Evolutionary conservation across 106 monocot genomes (phyloP).

Genomic region (Xerophyta viscosa): DNA sequence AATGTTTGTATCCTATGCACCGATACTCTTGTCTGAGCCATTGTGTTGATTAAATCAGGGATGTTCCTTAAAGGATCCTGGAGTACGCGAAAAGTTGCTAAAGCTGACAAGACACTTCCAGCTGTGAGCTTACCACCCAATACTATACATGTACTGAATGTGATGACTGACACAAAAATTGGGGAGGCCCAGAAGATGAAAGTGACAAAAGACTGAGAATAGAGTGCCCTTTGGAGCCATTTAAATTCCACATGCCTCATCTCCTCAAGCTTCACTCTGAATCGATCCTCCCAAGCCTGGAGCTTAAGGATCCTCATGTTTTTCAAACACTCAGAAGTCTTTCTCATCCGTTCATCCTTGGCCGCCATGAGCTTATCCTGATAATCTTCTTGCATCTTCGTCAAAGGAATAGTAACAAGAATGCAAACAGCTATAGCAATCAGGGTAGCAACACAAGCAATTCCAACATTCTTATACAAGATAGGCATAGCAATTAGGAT

Average conservation of each 20-base stretch:
- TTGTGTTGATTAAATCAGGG: constrained; percentile 85
- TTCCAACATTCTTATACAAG: constrained; percentile 78
- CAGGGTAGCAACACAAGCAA: constrained; percentile 67
- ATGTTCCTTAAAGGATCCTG: constrained; percentile 95
- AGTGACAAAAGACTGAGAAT: constrained; percentile 77
- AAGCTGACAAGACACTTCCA: constrained; percentile 79
- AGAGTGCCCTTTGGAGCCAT: constrained; percentile 72
- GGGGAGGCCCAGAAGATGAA: constrained; percentile 98
- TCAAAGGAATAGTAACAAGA: constrained; percentile 64
- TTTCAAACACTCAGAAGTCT: constrained; percentile 85
- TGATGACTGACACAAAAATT: constrained; percentile 82
- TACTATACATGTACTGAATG: constrained; percentile 76
- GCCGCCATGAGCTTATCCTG: constrained; percentile 85
- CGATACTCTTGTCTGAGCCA: constrained; percentile 92
- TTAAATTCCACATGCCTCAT: constrained; percentile 76
- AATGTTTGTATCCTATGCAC: constrained; percentile 73
- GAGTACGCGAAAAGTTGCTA: constrained; percentile 91
- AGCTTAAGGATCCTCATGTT: constrained; percentile 98
- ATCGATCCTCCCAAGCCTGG: constrained; percentile 95
- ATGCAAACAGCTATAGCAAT: constrained; percentile 77
- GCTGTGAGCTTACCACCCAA: constrained; percentile 78
- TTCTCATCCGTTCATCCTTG: constrained; percentile 98
- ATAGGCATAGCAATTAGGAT: constrained; percentile 79
- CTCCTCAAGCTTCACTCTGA: constrained; percentile 63
- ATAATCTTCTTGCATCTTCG: constrained; percentile 86